Evolutionary conservation across 2,329 filamentous ascomycete species (phyloP), one percentile per base, ranked within the genome.

Genomic region (Trichoderma harzianum): DNA sequence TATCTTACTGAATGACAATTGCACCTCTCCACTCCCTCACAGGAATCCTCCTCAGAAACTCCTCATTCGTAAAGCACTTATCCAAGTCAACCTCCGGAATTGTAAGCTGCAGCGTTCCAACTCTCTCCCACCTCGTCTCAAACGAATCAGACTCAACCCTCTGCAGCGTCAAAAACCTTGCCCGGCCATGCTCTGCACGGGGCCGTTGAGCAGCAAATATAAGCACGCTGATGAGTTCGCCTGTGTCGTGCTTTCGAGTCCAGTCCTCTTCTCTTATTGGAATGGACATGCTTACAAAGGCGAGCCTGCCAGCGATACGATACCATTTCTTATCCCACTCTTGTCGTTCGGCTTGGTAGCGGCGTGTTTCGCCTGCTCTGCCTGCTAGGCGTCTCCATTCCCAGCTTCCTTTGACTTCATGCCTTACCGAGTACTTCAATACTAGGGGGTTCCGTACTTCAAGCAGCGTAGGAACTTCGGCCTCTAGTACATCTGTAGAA

Each of bases 221-320:
- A 12, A 72, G 63, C 28, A 69, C 70, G 30, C 70, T 72, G 70
- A 72, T 39, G 28, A 69, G 55, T 28, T 72, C 70, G 8, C 70
- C 70, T 8, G 55, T 16, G 11, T 43, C 24, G 30, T 72, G 70
- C n/a, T 61, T 53, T n/a, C 30, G 53, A 16, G 53, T 72, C 70
- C 70, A 72, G 26, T 69, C 64, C 36, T 72, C 36, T 16, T 60
- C 65, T 7, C 53, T 69, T 18, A 72, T 62, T 18, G 64, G 30
- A 28, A 72, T 69, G 28, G 70, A 72, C 55, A 69, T 72, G 55
- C 30, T 69, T 36, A 72, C 60, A 34, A n/a, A 69, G 2, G 65
- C 55, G 18, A 72, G 62, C 14, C 70, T 66, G n/a, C 70, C 63
- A 3, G 18, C 70, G 39, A 72, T 51, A 28, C 64, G 70, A 30